Base-by-base conservation (phyloP, 2,329 filamentous ascomycete species). In the Endocalyx cinctus region DNA sequence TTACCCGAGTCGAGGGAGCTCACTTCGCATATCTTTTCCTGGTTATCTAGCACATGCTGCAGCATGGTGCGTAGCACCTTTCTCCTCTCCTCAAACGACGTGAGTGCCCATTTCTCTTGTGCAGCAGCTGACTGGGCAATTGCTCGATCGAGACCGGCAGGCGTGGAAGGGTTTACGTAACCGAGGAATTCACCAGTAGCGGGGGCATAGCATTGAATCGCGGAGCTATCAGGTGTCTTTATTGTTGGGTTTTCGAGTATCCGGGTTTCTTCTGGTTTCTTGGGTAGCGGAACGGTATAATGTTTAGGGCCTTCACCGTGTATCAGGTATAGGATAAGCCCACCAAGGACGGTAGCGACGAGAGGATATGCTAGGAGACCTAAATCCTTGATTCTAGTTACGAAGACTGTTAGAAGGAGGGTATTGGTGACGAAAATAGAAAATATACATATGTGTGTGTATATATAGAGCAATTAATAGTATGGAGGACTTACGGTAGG, bases 1-100 rank as follows among this genome's bases (percentile, higher is more conserved):
- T 98, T 98, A 43, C 92, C 92, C 26, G 87, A 94, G 63, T 98
- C 92, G 22, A 95, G 72, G 53, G 87, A 94, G 31, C 89, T 90
- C 18, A 87, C 78, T 12, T 78, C 75, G 50, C 87, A 89, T 48
- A 98, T 94, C 17, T 82, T 73, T 45, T 90, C 84, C 58, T 96
- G 88, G 56, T 97, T 84, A 45, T 94, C 84, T 38, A 98, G 74
- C 8, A 98, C 73, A 48, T 89, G 82, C 60, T 81, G 82, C 48
- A 94, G 69, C 53, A 98, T 69, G 6, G 87, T 87, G 39, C 80
- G 79, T 42, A 98, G 70, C 28, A 98, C 87, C 49, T 76, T 81
- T 45, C 82, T 74, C 39, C 92, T 75, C 58, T 94, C 73, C 7
- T 73, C 64, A 54, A 96, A 94, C 1, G 76, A 82, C 1, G 90